Evolutionary conservation across 2,329 filamentous ascomycete genomes (phyloP), one percentile per base, ranked within the genome.

Genomic region (Thielaviopsis cerberus): DNA sequence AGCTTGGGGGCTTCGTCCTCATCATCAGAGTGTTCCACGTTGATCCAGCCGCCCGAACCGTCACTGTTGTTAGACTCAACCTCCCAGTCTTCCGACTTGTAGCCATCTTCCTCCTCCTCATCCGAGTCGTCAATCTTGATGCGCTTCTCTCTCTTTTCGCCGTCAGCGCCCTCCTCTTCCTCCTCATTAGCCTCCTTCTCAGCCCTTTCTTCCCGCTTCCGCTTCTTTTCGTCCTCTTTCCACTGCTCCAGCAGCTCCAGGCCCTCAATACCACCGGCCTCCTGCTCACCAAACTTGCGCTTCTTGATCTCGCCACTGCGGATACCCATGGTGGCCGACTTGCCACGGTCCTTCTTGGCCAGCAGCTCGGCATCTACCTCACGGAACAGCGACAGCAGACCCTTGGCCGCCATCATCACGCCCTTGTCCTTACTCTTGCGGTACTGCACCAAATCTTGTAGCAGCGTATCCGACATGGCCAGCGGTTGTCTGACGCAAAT

Each of bases 341-440:
- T 94, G 65, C 92, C 92, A 64, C 92, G 81, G 67, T 96, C 92
- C 66, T 86, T 82, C 75, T 88, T 94, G 70, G 85, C 85, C 61
- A 98, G 74, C 72, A 97, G 79, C 63, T 94, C 87, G 0, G 92
- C 88, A 37, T 85, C 89, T 15, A 95, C 86, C 67, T 97, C 90
- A 64, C 92, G 78, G 73, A 94, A 98, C 5, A 98, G 76, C 24
- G 88, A 88, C 50, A 98, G 75, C 6, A 98, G 74, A 62, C 92
- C 91, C 69, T 92, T 91, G 15, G 91, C 89, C 7, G 92, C 92
- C 92, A 98, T 97, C 80, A 94, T 90, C n/a, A 92, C 87, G 61
- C 91, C 90, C 74, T 97, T 98, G 67, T 98, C 92, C 68, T 98
- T 98, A 67, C 88, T 94, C 75, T 94, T 95, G 61, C 88, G 81